Conservation (phyloP, 257 asterid genomes). For the Leptodermis oblonga region DNA sequence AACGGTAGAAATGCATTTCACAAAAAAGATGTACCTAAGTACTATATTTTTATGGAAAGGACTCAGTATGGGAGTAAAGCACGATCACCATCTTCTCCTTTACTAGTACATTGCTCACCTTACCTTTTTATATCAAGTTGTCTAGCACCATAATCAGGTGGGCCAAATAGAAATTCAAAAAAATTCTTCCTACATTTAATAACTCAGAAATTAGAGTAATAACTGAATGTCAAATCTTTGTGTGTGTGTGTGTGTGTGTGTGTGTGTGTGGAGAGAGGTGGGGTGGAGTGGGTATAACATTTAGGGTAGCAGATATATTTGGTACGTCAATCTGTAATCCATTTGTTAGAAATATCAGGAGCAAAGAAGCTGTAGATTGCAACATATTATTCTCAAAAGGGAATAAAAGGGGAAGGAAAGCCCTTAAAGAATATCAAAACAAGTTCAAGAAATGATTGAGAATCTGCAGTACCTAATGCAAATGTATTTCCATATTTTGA, state of each 20-base stretch:
- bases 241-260: too few species aligned
- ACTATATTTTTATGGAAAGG: constrained; percentile 96
- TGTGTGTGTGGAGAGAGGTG: too few species aligned
- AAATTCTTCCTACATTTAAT: constrained; percentile 82
- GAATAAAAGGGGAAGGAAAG: neutral
- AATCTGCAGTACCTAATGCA: constrained; percentile 63
- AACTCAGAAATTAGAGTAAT: constrained; percentile 24
- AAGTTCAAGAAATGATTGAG: neutral
- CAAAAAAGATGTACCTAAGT: constrained; percentile 24
- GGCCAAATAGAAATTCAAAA: constrained; percentile 89
- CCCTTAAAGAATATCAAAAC: neutral
- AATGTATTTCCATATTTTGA: constrained; percentile 95
- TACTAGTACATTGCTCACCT: constrained; percentile 99
- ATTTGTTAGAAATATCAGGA: too few species aligned
- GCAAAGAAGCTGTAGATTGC: too few species aligned
- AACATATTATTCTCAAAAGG: neutral
- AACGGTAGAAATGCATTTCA: constrained; percentile 17
- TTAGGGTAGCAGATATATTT: constrained; percentile 3
- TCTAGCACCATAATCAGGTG: constrained; percentile 97
- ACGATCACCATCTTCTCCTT: constrained; percentile 97
- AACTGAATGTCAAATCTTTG: neutral
- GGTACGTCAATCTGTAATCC: too few species aligned
- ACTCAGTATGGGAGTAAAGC: constrained; percentile 99
- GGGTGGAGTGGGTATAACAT: constrained; percentile 15
- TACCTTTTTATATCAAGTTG: constrained; percentile 93